Percentiles rank a stretch among this genome's conserved stretches.
phyloP scores from a whole-genome alignment of 371 early-diverging fungal species.

The Fennellomyces sp. region DNA sequence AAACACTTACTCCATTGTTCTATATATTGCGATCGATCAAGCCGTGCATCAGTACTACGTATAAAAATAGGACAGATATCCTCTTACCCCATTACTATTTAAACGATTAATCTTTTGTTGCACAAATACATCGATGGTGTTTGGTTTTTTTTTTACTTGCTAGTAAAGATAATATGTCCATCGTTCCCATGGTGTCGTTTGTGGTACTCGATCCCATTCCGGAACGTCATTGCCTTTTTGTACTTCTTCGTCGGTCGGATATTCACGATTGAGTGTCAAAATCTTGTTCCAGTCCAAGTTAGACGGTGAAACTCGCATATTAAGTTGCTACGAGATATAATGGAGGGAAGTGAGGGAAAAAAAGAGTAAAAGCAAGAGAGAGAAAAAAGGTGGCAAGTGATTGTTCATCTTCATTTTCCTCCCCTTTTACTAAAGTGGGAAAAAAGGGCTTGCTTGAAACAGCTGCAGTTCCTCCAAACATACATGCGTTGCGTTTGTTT shows the following conservation, averaged over 20 bases:
- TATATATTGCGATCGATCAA: slow-evolving; percentile 1
- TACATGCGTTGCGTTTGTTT: not conserved
- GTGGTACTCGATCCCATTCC: slow-evolving; percentile 28
- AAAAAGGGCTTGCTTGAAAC: no score
- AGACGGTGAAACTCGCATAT: not conserved
- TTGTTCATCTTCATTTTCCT: not conserved
- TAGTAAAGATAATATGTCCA: slow-evolving; percentile 36
- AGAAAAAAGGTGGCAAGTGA: not conserved
- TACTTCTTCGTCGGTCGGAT: slow-evolving; percentile 9
- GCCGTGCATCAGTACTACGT: not conserved
- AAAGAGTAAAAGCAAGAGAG: not conserved
- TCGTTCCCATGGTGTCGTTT: slow-evolving; percentile 30
- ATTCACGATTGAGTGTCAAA: slow-evolving; percentile 9
- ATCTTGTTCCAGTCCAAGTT: not conserved
- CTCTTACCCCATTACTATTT: slow-evolving; percentile 27
- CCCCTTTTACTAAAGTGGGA: not conserved
- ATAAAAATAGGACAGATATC: not conserved
- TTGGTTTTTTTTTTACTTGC: slow-evolving; percentile 15
- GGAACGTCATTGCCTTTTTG: slow-evolving; percentile 6
- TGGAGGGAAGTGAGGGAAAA: not conserved
- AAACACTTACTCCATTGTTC: slow-evolving; percentile 26
- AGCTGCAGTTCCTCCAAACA: not conserved
- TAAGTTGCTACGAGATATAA: no score
- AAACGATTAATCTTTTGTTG: not conserved
- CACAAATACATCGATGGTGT: no score